Conservation (phyloP, 2,329 filamentous ascomycete species). For the Alternaria infectoria region DNA sequence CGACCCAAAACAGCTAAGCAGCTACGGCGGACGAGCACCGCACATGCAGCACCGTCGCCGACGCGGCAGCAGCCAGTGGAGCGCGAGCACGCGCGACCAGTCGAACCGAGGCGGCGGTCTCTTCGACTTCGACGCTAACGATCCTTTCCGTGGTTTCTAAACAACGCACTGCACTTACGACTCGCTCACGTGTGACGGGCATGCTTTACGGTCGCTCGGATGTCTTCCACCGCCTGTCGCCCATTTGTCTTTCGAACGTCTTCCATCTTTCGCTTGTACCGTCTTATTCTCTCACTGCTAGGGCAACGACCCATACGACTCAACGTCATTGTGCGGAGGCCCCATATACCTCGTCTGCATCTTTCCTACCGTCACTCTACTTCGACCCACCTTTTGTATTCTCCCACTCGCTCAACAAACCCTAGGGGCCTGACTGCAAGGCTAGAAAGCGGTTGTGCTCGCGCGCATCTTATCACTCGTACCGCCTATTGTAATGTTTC, state of each 20-base stretch:
- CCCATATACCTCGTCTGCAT: not conserved
- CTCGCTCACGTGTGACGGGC: constrained; percentile 14
- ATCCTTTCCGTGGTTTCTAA: constrained; percentile 48
- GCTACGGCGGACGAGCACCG: constrained; percentile 22
- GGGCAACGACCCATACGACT: constrained; percentile 7
- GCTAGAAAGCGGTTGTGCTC: constrained; percentile 23
- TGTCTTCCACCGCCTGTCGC: constrained; percentile 4
- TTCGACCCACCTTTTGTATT: not conserved
- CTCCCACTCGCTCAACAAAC: constrained; percentile 4
- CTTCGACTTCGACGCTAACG: constrained; percentile 42
- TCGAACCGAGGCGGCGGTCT: constrained; percentile 35
- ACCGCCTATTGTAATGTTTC: constrained; percentile 19
- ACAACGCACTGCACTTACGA: constrained; percentile 8
- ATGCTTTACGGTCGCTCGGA: constrained; percentile 13
- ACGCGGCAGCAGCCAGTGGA: constrained; percentile 47
- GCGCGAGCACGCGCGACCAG: constrained; percentile 40
- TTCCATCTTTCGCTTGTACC: not conserved
- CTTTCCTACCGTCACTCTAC: not conserved
- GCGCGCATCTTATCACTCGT: constrained; percentile 17
- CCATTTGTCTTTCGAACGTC: constrained; percentile 4
- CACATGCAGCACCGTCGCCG: constrained; percentile 36
- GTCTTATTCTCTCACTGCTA: not conserved
- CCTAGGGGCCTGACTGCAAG: constrained; percentile 11
- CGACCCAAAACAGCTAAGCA: constrained; percentile 23
- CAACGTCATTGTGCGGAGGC: constrained; percentile 4